Evolutionary conservation across 169 alveolate species (phyloP), one percentile per base, ranked within the genome.

Genomic region (Plasmodium berghei): DNA sequence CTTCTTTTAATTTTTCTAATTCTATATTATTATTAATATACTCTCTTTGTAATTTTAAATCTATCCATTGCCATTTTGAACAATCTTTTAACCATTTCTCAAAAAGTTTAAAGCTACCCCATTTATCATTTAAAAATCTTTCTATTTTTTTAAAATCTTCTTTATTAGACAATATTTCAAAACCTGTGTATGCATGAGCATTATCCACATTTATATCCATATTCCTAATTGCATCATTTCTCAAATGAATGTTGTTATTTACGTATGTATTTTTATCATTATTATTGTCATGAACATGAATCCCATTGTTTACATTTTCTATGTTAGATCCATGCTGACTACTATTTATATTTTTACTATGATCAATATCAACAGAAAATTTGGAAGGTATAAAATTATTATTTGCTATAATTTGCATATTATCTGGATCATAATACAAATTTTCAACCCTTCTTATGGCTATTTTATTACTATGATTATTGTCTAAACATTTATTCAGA

Each of bases 31-130:
- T 63, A 49, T 46, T 64, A 63, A 77, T 77, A n/a, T 63, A 64
- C 18, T 77, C 89, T 56, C 70, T 77, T 59, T 77, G 89, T 40
- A 77, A 63, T 58, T 77, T 55, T 69, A 77, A 64, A 77, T 77
- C 89, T 24, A 77, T 77, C 89, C 89, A 77, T 54, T 77, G 89
- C 89, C 89, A 77, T n/a, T 77, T 77, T 9, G 89, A 77, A 20
- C 89, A 63, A 14, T 77, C 89, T 24, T 63, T 77, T 12, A 77
- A 9, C 89, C 89, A 77, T 56, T 77, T 77, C 22, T 77, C 89
- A 64, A 77, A 77, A n/a, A 77, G 48, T 56, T 46, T 77, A 58
- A 77, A 77, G 10, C 89, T 77, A 34, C 89, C 89, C 89, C 89
- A 77, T 20, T 77, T 63, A 42, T 77, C 89, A 69, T 77, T 77